These are phyloP conservation scores for Talinum fruticosum DNA, from an alignment of 148 eudicot genomes.

Conservation along the genomic window DNA sequence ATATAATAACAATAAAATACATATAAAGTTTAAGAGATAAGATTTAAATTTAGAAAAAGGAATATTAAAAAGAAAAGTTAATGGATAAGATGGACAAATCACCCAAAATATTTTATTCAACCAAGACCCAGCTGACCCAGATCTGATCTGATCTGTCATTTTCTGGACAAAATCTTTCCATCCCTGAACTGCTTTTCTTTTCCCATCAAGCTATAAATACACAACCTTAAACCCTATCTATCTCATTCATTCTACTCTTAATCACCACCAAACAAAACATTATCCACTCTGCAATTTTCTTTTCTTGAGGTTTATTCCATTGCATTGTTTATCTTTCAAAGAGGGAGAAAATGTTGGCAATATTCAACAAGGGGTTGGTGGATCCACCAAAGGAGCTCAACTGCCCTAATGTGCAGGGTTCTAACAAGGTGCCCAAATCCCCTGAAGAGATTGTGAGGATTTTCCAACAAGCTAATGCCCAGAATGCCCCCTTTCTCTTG, in stretches of 20 bases:
- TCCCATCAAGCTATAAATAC: constrained; percentile 15
- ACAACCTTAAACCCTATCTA: neutral
- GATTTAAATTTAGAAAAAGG: neutral
- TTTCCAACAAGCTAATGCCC: constrained; percentile 43
- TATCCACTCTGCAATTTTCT: neutral
- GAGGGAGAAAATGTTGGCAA: constrained; percentile 57
- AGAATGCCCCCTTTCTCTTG: constrained; percentile 48
- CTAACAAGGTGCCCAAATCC: constrained; percentile 30
- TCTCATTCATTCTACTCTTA: constrained; percentile 19
- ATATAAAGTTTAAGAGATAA: neutral
- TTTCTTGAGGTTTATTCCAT: neutral
- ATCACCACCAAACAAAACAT: neutral
- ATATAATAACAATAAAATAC: neutral
- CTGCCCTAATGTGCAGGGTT: constrained; percentile 40
- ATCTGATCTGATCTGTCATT: constrained; percentile 1
- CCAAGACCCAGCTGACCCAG: too few relatives aligned
- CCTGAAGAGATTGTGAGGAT: constrained; percentile 57
- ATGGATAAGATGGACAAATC: constrained; percentile 14
- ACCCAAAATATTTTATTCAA: neutral
- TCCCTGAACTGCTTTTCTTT: neutral
- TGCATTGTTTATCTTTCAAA: neutral
- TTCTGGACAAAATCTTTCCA: neutral
- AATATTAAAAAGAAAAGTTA: neutral
- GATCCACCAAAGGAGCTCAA: constrained; percentile 76
- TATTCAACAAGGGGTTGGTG: constrained; percentile 68